Evolutionary conservation across 305 asterid species (phyloP).

Genomic region (Fraxinus sp.): DNA sequence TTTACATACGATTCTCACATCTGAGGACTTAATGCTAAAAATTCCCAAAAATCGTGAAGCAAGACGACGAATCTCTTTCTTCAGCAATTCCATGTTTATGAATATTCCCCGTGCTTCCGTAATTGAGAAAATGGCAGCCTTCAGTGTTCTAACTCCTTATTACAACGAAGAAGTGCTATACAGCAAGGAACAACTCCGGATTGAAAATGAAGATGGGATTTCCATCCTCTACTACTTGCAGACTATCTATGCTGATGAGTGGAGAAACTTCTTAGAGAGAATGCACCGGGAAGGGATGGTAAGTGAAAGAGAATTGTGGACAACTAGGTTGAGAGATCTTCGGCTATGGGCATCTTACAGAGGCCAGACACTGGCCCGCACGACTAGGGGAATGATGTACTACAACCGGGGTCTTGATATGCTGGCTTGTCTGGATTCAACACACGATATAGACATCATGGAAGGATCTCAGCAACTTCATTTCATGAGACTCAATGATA

Average conservation of each 20-base stretch:
- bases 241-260: constrained; percentile 90
- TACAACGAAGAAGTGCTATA: constrained; percentile 88
- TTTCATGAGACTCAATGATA: constrained; percentile 51
- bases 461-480: constrained; percentile 51
- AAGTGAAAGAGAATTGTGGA: constrained; percentile 76
- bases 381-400: constrained; percentile 74
- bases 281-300: constrained; percentile 85
- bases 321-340: constrained; percentile 75
- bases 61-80: constrained; percentile 92
- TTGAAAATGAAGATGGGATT: constrained; percentile 97
- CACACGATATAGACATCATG: constrained; percentile 58
- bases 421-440: constrained; percentile 65
- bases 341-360: constrained; percentile 70
- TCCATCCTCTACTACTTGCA: constrained; percentile 89
- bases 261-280: constrained; percentile 89
- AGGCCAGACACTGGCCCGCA: constrained; percentile 65
- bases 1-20: constrained; percentile 78
- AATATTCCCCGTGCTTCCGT: constrained; percentile 98
- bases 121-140: constrained; percentile 95
- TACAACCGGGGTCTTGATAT: constrained; percentile 58
- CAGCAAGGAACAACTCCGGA: constrained; percentile 87
- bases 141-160: constrained; percentile 96
- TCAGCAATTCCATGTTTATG: constrained; percentile 96
- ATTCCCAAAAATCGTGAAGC: constrained; percentile 94
- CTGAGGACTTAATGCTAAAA: constrained; percentile 84